Base-by-base conservation (phyloP, 805 yeast species). In the Naumovozyma baii region DNA sequence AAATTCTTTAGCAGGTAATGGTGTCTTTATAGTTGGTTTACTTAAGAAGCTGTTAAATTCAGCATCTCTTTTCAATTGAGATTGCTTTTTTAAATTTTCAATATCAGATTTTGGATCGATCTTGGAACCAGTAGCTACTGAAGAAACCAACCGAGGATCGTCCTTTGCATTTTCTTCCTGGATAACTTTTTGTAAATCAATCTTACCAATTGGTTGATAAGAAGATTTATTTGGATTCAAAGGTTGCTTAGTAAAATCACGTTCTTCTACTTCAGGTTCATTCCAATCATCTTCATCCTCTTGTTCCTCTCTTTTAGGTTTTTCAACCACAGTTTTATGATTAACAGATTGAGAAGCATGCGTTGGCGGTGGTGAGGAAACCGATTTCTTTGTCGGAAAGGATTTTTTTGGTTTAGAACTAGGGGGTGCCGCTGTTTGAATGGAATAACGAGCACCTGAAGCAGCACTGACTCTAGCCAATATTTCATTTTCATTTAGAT, bases 391-490 rank as follows among this genome's bases (percentile, higher is more conserved):
- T 29, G 54, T 39, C 28, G 59, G 50, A 18, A 47, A 41, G 25
- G 54, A 32, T 15, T 54, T 49, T 18, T 47, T 53, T 32, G 54
- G 57, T 20, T 60, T 52, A 8, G 73, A 69, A 41, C 64, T 67
- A 22, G 73, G 68, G 12, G 42, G 18, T 17, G 37, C 38, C 19
- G 62, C 48, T 4, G 62, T 55, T 38, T 77, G 84, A 40, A 76
- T 74, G 3, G 92, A 80, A 65, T 92, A 92, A 56, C 95, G 79
- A 14, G 98, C 95, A 52, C 98, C 98, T 2, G 97, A 83, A 26
- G 97, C 96, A 49, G 85, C 82, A 47, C 84, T 78, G 36, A 92
- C 78, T 47, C 85, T 79, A 33, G 76, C 70, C 49, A 86, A 61
- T 42, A 92, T 73, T 43, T 83, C 94, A 18, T 71, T 71, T 33